Conservation (phyloP, 371 early-diverging fungal species). For the Saksenaea oblongispora region DNA sequence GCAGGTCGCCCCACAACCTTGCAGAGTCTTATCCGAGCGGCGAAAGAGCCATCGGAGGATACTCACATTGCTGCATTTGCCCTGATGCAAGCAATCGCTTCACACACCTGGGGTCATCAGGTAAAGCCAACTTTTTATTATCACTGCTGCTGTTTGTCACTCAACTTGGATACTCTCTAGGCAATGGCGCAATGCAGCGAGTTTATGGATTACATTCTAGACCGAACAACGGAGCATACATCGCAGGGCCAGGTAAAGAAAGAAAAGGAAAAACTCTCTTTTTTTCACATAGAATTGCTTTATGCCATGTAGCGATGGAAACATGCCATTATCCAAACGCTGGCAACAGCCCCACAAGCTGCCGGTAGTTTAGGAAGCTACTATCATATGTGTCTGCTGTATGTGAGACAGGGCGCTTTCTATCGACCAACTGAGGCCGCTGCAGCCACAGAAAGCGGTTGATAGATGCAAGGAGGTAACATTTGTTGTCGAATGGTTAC, state of each 20-base stretch:
- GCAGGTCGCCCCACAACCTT: slow-evolving; percentile 13
- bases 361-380: slow-evolving; percentile 20
- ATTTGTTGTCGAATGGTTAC: neutral
- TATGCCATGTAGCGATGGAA: slow-evolving; percentile 39
- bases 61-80: slow-evolving; percentile 44
- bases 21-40: slow-evolving; percentile 28
- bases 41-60: slow-evolving; percentile 43
- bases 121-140: slow-evolving; percentile 15
- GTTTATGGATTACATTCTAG: slow-evolving; percentile 48
- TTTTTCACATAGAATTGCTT: neutral
- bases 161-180: slow-evolving; percentile 11
- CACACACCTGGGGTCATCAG: slow-evolving; percentile 44
- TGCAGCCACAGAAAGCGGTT: slow-evolving; percentile 44
- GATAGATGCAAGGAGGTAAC: neutral
- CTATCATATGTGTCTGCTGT: slow-evolving; percentile 30
- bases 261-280: neutral
- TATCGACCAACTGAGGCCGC: slow-evolving; percentile 28
- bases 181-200: slow-evolving; percentile 33
- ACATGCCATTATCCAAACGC: slow-evolving; percentile 40
- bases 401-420: slow-evolving; percentile 48
- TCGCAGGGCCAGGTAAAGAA: slow-evolving; percentile 40
- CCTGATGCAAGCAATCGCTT: slow-evolving; percentile 40
- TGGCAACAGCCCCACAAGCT: slow-evolving; percentile 26
- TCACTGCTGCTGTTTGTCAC: neutral
- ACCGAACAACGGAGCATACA: slow-evolving; percentile 42